Evolutionary conservation across 1,284 basidiomycete genomes (phyloP), one percentile per base, ranked within the genome.

Genomic region (Austroboletus novae-zelandiae): DNA sequence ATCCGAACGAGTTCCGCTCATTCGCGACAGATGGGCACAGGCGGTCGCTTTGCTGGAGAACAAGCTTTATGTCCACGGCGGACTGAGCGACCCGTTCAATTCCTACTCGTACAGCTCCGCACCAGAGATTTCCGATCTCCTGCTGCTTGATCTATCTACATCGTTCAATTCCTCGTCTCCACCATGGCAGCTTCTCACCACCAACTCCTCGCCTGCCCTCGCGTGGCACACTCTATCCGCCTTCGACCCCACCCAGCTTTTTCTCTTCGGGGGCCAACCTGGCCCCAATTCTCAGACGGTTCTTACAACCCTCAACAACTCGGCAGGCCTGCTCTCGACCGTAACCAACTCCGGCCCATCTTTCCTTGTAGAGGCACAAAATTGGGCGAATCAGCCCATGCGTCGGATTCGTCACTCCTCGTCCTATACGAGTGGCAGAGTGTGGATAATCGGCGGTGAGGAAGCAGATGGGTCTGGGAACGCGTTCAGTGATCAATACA

Each of bases 201-300:
- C 73, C 0, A 74, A 77, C 50, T 80, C 79, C 0, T 68, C 55
- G 1, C 89, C 88, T 8, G 68, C 78, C 7, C 74, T 91, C 15
- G 80, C 87, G n/a, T 94, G 90, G 86, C 87, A 92, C 61, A 83
- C 86, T 1, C 69, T 93, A 34, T 86, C 87, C 9, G 79, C 84
- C 5, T 77, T 82, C 69, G 80, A 80, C 51, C 67, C 69, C 5
- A 69, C 79, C 9, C 61, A 73, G 18, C 57, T 84, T 2, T 73
- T 94, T 3, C 66, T 84, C 11, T 90, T 93, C 53, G 91, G 91
- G 29, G 91, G 91, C 9, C 77, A 84, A 59, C 80, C 83, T 9
- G 87, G 79, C 1, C 76, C 83, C 1, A 75, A 78, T 53, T 82
- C 83, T 5, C 64, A 68, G 11, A 74, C 77, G 43, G 73, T 79